Conservation (phyloP, 2,329 filamentous ascomycete genomes). For the Diplodia scrobiculata region DNA sequence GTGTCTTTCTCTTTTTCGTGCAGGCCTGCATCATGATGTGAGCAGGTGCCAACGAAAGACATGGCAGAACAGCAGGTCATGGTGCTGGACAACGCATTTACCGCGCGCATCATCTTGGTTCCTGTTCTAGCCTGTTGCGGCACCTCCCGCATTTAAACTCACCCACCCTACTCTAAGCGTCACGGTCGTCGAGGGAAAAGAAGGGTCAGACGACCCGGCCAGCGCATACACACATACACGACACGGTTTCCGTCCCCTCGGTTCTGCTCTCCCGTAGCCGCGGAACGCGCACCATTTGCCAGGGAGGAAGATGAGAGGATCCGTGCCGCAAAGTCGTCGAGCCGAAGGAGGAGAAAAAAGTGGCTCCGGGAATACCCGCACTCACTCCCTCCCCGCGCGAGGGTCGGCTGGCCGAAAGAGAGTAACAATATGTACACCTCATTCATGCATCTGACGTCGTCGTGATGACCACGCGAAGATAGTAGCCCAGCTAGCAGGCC, state of each 20-base stretch:
- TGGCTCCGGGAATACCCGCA: not conserved
- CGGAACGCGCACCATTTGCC: not conserved
- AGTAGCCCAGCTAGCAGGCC: not conserved
- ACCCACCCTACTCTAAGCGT: not conserved
- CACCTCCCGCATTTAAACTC: not conserved
- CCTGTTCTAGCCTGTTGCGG: not conserved
- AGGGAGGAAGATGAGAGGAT: not conserved
- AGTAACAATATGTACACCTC: not conserved
- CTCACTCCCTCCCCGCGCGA: not conserved
- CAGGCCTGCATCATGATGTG: constrained; percentile 1
- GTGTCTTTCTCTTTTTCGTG: constrained; percentile 1
- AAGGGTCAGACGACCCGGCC: not conserved
- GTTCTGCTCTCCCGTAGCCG: not conserved
- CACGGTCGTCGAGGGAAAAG: not conserved
- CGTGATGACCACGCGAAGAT: not conserved
- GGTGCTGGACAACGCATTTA: not conserved
- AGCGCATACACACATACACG: not conserved
- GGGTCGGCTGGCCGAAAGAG: not conserved
- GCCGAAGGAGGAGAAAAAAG: not conserved
- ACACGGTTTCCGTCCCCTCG: not conserved
- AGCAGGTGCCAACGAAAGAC: not conserved
- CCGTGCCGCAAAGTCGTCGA: not conserved
- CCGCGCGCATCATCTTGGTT: not conserved
- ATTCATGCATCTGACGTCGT: not conserved
- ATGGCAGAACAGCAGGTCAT: not conserved